Evolutionary conservation across 768 basidiomycete genomes (phyloP).

Genomic region (Lactarius hengduanensis): DNA sequence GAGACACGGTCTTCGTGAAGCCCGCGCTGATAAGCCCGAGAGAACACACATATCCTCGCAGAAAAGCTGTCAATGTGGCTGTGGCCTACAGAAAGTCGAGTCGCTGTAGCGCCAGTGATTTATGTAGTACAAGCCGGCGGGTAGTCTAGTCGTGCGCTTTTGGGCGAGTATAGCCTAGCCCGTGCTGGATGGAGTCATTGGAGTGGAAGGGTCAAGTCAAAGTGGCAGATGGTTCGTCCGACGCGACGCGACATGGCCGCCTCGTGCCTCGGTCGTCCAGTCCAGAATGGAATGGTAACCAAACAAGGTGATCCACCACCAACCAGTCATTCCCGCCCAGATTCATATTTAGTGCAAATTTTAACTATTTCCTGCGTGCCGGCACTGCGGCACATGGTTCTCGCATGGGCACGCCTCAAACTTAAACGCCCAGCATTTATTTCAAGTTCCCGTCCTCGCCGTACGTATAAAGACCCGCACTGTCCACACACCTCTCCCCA

Average conservation of each 20-base stretch:
- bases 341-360: slow-evolving; percentile 5
- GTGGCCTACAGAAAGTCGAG: background rate
- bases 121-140: background rate
- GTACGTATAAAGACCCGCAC: slow-evolving; percentile 18
- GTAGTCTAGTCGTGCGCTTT: background rate
- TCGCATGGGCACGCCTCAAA: slow-evolving; percentile 10
- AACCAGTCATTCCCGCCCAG: background rate
- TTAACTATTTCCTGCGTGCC: slow-evolving; percentile 5
- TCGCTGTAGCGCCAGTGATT: background rate
- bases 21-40: background rate
- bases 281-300: slow-evolving; percentile 13
- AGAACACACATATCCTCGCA: background rate
- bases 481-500: slow-evolving; percentile 1
- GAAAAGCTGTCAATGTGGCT: background rate
- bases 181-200: too few relatives aligned
- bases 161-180: background rate
- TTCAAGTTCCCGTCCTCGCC: slow-evolving; percentile 4
- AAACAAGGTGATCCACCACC: background rate
- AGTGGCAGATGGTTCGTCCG: background rate
- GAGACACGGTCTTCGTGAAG: background rate
- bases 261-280: background rate
- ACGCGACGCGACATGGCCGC: background rate
- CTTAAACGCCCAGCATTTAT: slow-evolving; percentile 20
- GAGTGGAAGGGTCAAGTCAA: background rate
- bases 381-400: slow-evolving; percentile 5